Conservation (phyloP, 495 filamentous ascomycete species). For the Aspergillus leporis region DNA sequence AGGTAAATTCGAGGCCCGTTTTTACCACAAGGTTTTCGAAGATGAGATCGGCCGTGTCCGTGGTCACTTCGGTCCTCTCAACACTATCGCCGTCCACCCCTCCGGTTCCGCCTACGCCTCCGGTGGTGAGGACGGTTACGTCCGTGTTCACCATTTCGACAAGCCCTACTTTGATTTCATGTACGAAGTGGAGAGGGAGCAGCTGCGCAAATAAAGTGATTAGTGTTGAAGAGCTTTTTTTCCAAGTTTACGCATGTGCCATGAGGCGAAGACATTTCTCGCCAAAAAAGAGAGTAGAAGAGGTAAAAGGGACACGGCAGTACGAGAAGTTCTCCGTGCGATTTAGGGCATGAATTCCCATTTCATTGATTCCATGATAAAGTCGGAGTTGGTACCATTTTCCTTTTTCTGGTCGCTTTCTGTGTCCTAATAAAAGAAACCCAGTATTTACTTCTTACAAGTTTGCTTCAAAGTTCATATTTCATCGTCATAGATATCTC, state of each 20-base stretch:
- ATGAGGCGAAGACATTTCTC: constrained; percentile 39
- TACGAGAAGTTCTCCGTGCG: constrained; percentile 38
- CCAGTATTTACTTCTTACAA: constrained; percentile 17
- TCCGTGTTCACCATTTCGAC: constrained; percentile 97
- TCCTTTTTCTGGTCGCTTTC: constrained; percentile 34
- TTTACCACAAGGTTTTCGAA: constrained; percentile 99
- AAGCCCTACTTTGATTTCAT: constrained; percentile 97
- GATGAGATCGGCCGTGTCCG: constrained; percentile 96
- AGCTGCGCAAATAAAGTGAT: constrained; percentile 42
- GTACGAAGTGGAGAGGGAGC: constrained; percentile 92
- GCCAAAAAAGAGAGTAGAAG: constrained; percentile 28
- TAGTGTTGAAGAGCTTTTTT: constrained; percentile 19
- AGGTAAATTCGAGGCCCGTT: constrained; percentile 97
- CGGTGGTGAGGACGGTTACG: constrained; percentile 97
- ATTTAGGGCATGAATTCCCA: constrained; percentile 41
- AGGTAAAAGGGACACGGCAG: constrained; percentile 22
- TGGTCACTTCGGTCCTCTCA: constrained; percentile 95
- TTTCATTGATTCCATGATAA: constrained; percentile 50
- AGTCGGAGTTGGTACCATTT: constrained; percentile 48
- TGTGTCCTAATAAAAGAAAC: constrained; percentile 45
- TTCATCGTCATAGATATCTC: constrained; percentile 4
- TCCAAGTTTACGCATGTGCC: constrained; percentile 38
- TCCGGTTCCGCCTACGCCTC: constrained; percentile 87
- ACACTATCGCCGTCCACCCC: constrained; percentile 86
- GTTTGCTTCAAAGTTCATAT: constrained; percentile 8